Evolutionary conservation across 331 rosid genomes (phyloP), one percentile per base, ranked within the genome.

Genomic region (Quercus tomentella): DNA sequence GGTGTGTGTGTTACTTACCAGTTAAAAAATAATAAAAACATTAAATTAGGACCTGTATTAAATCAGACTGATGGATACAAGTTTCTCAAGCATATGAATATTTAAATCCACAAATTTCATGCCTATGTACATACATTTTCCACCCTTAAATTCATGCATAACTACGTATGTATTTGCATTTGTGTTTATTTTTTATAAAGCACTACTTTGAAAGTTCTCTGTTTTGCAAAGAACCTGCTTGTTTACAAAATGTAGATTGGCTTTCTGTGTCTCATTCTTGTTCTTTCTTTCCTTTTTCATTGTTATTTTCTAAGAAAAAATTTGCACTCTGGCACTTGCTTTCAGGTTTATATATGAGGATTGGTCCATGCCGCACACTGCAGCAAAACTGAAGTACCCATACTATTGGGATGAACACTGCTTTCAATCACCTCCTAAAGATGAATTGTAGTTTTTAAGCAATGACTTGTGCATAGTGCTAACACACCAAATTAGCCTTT

Each of bases 281-380:
- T 2, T 62, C 70, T 7, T 67, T 62, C 56, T 12, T 70, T 30
- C 70, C 17, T 35, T 35, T 8, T 41, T 8, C 3, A 41, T 0
- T 41, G 3, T 41, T 41, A 41, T 41, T 8, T 8, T 41, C 45
- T 71, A 73, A 56, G 56, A 70, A 68, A 71, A 69, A 74, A 7
- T 43, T 81, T 62, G 55, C 76, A 20, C 71, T 60, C 68, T 62
- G 80, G 70, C 77, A 3, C 45, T 78, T 79, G 51, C 51, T 78
- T 84, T 52, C 85, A 95, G 99, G 94, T 95, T 95, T 81, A 68
- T 75, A 20, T 95, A 95, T 30, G 87, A 89, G 4, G 92, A 86
- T 79, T 95, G 99, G 99, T 87, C 58, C 51, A 84, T 93, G 99
- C 98, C 99, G 23, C 99, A 93, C 86, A 79, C 87, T 51, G 98